Conservation (phyloP, 164 flowering plant genomes). For the Houttuynia cordata region DNA sequence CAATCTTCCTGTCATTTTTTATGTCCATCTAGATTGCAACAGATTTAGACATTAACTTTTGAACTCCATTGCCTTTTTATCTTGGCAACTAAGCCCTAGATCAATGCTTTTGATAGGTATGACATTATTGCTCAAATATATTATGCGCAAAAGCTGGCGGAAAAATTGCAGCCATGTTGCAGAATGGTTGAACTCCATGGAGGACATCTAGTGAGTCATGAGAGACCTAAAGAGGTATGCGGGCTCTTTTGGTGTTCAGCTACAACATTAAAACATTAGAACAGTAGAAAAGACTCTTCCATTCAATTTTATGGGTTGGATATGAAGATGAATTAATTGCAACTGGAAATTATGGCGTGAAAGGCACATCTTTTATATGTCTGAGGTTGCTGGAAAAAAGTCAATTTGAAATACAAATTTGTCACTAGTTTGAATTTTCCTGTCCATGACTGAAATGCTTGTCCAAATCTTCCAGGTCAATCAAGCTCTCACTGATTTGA, state of each 20-base stretch:
- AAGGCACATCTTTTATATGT: neutral
- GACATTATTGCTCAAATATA: conserved; percentile 80
- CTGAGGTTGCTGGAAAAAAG: neutral
- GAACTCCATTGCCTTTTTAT: neutral
- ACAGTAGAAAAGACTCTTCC: neutral
- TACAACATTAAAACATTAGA: neutral
- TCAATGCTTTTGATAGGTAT: conserved; percentile 29
- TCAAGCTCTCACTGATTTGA: conserved; percentile 66
- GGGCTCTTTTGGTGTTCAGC: neutral
- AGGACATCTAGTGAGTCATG: conserved; percentile 92
- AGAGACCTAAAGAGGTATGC: conserved; percentile 76
- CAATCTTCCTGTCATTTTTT: too few species aligned
- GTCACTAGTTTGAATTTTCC: neutral
- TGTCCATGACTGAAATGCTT: neutral
- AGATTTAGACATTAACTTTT: too few species aligned
- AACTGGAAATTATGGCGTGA: neutral
- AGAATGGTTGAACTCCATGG: conserved; percentile 89
- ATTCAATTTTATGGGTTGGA: neutral
- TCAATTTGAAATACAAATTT: neutral
- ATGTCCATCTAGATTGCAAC: too few species aligned
- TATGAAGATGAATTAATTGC: neutral
- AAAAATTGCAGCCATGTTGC: conserved; percentile 66
- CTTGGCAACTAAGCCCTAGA: neutral
- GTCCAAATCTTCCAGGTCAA: neutral
- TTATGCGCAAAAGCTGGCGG: conserved; percentile 67